Conservation (phyloP, 2,329 filamentous ascomycete species). For the Sclerotinia glacialis region DNA sequence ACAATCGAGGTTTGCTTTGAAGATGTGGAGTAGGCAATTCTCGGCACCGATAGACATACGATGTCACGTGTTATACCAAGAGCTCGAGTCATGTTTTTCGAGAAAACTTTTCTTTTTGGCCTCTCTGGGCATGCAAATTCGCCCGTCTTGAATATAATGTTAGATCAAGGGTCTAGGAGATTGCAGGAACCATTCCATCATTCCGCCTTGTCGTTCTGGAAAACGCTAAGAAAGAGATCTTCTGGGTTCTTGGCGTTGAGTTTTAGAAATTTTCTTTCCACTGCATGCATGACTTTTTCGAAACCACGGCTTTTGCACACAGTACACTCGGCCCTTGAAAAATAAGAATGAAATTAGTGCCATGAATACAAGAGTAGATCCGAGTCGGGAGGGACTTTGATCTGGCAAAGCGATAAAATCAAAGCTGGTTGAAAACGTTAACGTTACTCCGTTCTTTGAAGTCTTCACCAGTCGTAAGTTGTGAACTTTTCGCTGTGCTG, state of each 20-base stretch:
- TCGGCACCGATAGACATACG: neutral
- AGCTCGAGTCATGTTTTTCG: conserved; percentile 6
- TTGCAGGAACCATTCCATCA: neutral
- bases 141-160: neutral
- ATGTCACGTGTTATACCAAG: neutral
- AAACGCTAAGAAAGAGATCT: neutral
- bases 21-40: neutral
- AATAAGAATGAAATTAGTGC: neutral
- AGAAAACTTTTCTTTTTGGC: neutral
- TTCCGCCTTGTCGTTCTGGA: neutral
- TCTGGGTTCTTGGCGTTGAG: neutral
- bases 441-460: no score
- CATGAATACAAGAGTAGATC: neutral
- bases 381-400: neutral
- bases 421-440: neutral
- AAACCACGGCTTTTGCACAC: neutral
- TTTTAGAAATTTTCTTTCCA: neutral
- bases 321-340: neutral
- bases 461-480: neutral
- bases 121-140: neutral
- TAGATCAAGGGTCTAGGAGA: neutral
- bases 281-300: neutral
- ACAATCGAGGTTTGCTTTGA: neutral
- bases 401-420: neutral
- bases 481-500: no score